These are phyloP conservation scores for Candida corydali DNA, from an alignment of 805 yeast species.

Conservation along the genomic window DNA sequence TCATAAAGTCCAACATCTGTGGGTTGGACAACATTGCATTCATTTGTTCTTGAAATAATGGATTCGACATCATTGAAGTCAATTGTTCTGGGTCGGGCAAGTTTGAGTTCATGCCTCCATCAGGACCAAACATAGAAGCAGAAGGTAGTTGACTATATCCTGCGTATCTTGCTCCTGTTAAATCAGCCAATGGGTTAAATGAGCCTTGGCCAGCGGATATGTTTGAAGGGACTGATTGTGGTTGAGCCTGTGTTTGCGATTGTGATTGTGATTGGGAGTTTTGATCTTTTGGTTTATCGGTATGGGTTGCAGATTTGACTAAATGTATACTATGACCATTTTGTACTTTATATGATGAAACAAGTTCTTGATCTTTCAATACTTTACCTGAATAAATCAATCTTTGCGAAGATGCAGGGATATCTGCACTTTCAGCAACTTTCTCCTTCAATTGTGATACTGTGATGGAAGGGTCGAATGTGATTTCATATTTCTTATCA, in stretches of 20 bases:
- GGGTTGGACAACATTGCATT: constrained; percentile 81
- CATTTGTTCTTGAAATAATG: constrained; percentile 78
- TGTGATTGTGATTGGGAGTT: no score
- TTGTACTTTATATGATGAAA: constrained; percentile 75
- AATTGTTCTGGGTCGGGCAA: constrained; percentile 76
- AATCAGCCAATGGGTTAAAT: constrained; percentile 84
- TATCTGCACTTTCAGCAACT: constrained; percentile 56
- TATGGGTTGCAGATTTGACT: constrained; percentile 66
- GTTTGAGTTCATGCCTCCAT: constrained; percentile 76
- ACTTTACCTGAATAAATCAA: constrained; percentile 93
- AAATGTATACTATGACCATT: constrained; percentile 84
- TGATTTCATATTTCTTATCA: constrained; percentile 72
- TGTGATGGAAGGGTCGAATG: constrained; percentile 49
- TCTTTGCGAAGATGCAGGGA: constrained; percentile 79
- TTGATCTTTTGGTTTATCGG: constrained; percentile 13
- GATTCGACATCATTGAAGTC: constrained; percentile 71
- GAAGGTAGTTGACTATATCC: constrained; percentile 87
- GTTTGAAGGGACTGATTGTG: constrained; percentile 57
- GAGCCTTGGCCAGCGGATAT: constrained; percentile 86
- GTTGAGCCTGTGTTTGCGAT: constrained; percentile 12
- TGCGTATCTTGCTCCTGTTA: constrained; percentile 94
- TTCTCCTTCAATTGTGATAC: constrained; percentile 66
- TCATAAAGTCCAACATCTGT: constrained; percentile 78
- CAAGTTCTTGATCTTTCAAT: constrained; percentile 74
- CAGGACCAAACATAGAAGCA: constrained; percentile 88